Conservation (phyloP, 1,284 basidiomycete genomes). For the Papiliotrema fonsecae region DNA sequence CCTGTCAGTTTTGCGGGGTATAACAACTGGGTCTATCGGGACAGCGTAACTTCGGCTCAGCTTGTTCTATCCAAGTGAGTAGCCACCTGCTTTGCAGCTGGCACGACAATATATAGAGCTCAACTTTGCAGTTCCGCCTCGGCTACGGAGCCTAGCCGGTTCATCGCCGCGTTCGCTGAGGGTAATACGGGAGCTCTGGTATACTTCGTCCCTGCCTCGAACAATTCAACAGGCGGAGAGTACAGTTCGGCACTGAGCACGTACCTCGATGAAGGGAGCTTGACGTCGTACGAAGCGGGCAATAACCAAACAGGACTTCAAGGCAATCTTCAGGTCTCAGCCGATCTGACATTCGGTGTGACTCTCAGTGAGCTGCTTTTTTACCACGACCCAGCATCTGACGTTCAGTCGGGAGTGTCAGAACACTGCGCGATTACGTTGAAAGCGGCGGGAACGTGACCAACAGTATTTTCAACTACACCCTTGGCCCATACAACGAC, state of each 20-base stretch:
- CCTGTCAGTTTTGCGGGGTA: conserved; percentile 44
- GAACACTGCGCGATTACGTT: conserved; percentile 49
- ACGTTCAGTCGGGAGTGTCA: conserved; percentile 45
- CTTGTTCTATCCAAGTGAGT: conserved; percentile 42
- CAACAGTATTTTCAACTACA: conserved; percentile 51
- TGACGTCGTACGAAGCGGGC: conserved; percentile 10
- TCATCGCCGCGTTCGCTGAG: conserved; percentile 50
- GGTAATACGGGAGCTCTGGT: conserved; percentile 50
- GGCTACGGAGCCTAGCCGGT: conserved; percentile 36
- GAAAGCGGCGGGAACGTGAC: conserved; percentile 32
- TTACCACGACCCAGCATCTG: neutral
- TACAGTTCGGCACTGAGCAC: conserved; percentile 18
- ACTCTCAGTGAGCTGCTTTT: conserved; percentile 36
- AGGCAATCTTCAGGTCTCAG: conserved; percentile 42
- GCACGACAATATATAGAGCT: neutral
- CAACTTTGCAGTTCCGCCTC: conserved; percentile 30
- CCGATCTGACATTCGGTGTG: conserved; percentile 47
- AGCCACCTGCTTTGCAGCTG: neutral
- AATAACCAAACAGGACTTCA: conserved; percentile 48
- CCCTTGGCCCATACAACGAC: conserved; percentile 42
- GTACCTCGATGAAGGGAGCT: conserved; percentile 23
- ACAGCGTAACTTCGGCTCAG: conserved; percentile 48
- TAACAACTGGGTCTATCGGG: conserved; percentile 51
- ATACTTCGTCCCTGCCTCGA: conserved; percentile 43
- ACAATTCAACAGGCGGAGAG: conserved; percentile 9